Conservation (phyloP, 2,329 filamentous ascomycete species). For the Tolypocladium sp. region DNA sequence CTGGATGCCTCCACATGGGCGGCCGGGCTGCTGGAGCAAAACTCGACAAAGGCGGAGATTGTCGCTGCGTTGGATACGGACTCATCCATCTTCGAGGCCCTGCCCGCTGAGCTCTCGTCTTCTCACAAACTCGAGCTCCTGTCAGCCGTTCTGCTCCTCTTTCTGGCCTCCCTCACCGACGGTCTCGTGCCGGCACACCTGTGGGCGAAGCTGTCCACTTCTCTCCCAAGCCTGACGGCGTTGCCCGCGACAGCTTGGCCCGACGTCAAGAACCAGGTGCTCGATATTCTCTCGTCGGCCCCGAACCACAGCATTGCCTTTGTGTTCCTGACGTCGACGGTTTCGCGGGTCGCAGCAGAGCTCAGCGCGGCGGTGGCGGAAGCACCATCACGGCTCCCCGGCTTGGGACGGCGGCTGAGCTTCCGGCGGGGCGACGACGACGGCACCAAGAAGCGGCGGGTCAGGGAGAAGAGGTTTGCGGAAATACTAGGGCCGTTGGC, state of each 20-base stretch:
- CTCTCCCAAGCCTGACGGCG: slow-evolving; percentile 32
- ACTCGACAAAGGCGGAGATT: slow-evolving; percentile 24
- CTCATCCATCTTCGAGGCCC: slow-evolving; percentile 46
- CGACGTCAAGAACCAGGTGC: slow-evolving; percentile 42
- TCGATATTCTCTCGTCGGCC: slow-evolving; percentile 63
- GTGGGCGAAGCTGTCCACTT: slow-evolving; percentile 60
- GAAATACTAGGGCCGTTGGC: slow-evolving; percentile 56
- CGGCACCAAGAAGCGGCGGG: slow-evolving; percentile 35
- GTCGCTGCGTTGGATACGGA: slow-evolving; percentile 69
- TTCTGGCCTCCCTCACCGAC: slow-evolving; percentile 66
- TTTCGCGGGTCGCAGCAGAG: slow-evolving; percentile 45
- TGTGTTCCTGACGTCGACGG: slow-evolving; percentile 74
- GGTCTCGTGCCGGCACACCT: slow-evolving; percentile 64
- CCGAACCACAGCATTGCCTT: slow-evolving; percentile 84
- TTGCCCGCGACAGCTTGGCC: slow-evolving; percentile 17
- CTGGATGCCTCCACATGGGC: slow-evolving; percentile 36
- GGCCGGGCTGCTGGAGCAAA: slow-evolving; percentile 10
- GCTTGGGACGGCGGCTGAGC: slow-evolving; percentile 35
- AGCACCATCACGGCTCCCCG: slow-evolving; percentile 8
- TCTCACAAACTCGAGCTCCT: slow-evolving; percentile 67
- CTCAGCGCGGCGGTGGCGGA: slow-evolving; percentile 29
- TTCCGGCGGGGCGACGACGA: slow-evolving; percentile 29
- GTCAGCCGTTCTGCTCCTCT: slow-evolving; percentile 61
- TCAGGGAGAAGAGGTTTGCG: slow-evolving; percentile 53
- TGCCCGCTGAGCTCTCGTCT: slow-evolving; percentile 54